Percentiles rank a stretch among this genome's conserved stretches.
Evolutionary conservation across 371 early-diverging fungal species (phyloP).

Genomic region (Rhizopus sp.): DNA sequence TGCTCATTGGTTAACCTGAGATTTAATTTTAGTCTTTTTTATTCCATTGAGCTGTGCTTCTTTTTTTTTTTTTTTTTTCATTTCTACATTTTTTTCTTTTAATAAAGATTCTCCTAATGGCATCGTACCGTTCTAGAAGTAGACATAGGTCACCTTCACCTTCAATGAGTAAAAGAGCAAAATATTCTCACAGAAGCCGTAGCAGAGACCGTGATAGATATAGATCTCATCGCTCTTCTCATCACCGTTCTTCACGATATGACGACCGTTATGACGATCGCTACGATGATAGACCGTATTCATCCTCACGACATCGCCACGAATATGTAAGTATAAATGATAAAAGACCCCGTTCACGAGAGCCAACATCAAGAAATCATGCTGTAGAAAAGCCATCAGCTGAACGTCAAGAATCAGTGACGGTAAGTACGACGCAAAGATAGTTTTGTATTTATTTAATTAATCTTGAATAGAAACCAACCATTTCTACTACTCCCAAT

Average conservation of each 20-base stretch:
- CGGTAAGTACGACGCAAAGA: constrained; percentile 10
- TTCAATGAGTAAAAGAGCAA: constrained; percentile 31
- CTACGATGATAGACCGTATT: constrained; percentile 12
- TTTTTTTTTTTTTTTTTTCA: constrained; percentile 9
- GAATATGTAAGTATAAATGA: constrained; percentile 48
- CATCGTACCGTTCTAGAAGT: constrained; percentile 40
- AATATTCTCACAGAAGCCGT: constrained; percentile 34
- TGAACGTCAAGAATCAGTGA: constrained; percentile 5
- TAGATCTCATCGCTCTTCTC: constrained; percentile 34
- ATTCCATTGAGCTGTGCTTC: background rate
- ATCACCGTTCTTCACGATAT: constrained; percentile 36
- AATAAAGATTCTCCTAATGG: constrained; percentile 19
- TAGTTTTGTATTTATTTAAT: background rate
- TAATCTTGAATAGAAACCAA: constrained; percentile 2
- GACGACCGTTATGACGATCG: constrained; percentile 35
- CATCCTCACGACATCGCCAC: constrained; percentile 30
- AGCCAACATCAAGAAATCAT: constrained; percentile 41
- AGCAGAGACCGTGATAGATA: constrained; percentile 41
- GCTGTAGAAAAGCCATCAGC: constrained; percentile 25
- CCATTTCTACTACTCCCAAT: background rate
- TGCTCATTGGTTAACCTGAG: background rate
- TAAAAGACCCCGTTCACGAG: constrained; percentile 40
- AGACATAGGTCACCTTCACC: constrained; percentile 50
- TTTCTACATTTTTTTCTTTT: constrained; percentile 11
- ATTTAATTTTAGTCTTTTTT: background rate